phyloP scores from a whole-genome alignment of 2,329 filamentous ascomycete genomes.

The Fusarium poae region DNA sequence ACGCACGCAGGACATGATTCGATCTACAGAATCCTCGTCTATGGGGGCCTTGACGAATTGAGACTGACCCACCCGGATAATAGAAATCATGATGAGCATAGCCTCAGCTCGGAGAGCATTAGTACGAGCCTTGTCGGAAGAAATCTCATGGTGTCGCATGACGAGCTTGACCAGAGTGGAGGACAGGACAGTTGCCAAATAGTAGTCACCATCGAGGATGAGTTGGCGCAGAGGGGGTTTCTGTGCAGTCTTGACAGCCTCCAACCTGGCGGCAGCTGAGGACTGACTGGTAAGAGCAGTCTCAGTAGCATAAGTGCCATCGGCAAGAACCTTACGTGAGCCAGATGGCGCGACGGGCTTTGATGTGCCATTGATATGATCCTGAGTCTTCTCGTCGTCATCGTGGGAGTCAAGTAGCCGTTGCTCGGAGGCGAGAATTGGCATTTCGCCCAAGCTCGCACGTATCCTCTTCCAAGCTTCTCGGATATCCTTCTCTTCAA shows the following conservation, averaged over 20 bases:
- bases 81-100: slow-evolving; percentile 99
- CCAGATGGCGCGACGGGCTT: slow-evolving; percentile 83
- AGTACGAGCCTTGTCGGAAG: slow-evolving; percentile 84
- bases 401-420: slow-evolving; percentile 89
- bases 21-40: slow-evolving; percentile 97
- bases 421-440: slow-evolving; percentile 95
- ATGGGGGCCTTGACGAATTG: slow-evolving; percentile 98
- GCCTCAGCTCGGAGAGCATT: slow-evolving; percentile 96
- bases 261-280: slow-evolving; percentile 87
- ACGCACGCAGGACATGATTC: slow-evolving; percentile 97
- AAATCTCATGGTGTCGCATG: slow-evolving; percentile 96
- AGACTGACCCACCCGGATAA: slow-evolving; percentile 97
- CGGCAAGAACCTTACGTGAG: slow-evolving; percentile 91
- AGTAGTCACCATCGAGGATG: slow-evolving; percentile 97
- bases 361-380: slow-evolving; percentile 83
- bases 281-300: slow-evolving; percentile 95
- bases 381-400: slow-evolving; percentile 71
- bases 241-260: slow-evolving; percentile 96
- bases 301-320: slow-evolving; percentile 97
- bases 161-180: slow-evolving; percentile 97
- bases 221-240: slow-evolving; percentile 95
- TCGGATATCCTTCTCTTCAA: slow-evolving; percentile 92
- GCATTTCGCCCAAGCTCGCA: slow-evolving; percentile 93
- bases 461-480: slow-evolving; percentile 98
- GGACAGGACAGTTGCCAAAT: slow-evolving; percentile 92